These are phyloP conservation scores for Ampelocalamus luodianensis DNA, from an alignment of 176 grass and related monocot genomes.

Conservation along the genomic window DNA sequence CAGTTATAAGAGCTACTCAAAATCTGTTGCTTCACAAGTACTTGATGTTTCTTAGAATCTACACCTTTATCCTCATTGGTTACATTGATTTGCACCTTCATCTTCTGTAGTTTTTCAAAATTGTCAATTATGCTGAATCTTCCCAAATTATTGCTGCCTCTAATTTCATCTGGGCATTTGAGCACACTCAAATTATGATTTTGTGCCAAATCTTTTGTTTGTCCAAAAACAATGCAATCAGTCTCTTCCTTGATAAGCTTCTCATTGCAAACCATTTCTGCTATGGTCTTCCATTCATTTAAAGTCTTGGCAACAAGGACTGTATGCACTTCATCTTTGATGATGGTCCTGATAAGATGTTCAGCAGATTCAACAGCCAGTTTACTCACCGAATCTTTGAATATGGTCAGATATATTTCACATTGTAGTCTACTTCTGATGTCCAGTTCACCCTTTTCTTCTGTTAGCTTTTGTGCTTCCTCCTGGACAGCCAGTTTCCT, in stretches of 20 bases:
- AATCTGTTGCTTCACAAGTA: no score
- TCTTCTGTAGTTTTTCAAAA: neutral
- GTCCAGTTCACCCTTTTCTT: slow-evolving; percentile 22
- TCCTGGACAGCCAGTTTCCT: neutral
- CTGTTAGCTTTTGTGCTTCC: slow-evolving; percentile 30
- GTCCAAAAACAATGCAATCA: slow-evolving; percentile 27
- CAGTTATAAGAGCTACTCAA: no score
- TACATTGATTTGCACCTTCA: neutral
- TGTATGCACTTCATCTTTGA: slow-evolving; percentile 30
- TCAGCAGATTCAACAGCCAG: slow-evolving; percentile 10
- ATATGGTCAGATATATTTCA: neutral
- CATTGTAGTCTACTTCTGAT: slow-evolving; percentile 30
- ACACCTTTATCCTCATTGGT: neutral
- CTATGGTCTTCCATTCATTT: slow-evolving; percentile 26
- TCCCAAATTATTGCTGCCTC: neutral
- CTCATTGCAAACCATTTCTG: slow-evolving; percentile 31
- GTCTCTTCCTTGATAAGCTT: slow-evolving; percentile 14
- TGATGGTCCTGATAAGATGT: neutral
- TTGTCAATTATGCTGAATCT: neutral
- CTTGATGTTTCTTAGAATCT: no score
- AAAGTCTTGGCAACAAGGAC: slow-evolving; percentile 22
- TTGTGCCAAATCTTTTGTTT: slow-evolving; percentile 38
- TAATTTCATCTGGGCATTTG: neutral
- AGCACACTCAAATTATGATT: neutral
- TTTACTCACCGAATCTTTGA: slow-evolving; percentile 10